A percentile compares a stretch with the other conserved stretches of the same genome.
Evolutionary conservation across 768 basidiomycete genomes (phyloP).

Genomic region (Lentinula aciculospora): DNA sequence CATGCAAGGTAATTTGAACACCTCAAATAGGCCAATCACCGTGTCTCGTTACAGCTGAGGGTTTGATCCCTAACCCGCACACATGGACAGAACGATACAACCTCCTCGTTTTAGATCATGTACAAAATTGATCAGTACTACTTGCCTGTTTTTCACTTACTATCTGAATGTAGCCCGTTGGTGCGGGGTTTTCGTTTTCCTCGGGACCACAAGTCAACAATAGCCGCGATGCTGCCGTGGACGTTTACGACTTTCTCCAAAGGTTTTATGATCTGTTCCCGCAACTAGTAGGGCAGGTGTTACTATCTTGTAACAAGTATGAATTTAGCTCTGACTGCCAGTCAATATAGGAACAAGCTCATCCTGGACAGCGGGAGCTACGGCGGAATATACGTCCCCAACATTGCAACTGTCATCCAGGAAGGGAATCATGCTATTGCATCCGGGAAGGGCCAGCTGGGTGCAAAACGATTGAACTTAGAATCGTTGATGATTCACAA

Average conservation of each 20-base stretch:
- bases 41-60: conserved; percentile 5
- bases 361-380: too few species aligned
- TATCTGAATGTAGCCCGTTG: conserved; percentile 19
- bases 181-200: conserved; percentile 26
- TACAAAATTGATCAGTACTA: conserved; percentile 2
- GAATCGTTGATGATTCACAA: conserved; percentile 12
- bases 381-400: conserved; percentile 27
- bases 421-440: conserved; percentile 22
- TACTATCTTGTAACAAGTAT: background rate
- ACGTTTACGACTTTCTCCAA: conserved; percentile 30
- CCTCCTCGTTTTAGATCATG: conserved; percentile 20
- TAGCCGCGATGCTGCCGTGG: conserved; percentile 22
- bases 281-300: too few species aligned
- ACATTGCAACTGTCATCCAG: conserved; percentile 30
- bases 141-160: background rate
- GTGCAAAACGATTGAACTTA: conserved; percentile 21
- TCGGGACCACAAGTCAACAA: conserved; percentile 23
- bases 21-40: background rate
- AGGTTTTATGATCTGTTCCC: conserved; percentile 25
- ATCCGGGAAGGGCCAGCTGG: conserved; percentile 12
- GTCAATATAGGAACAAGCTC: too few species aligned
- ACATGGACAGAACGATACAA: conserved; percentile 21
- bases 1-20: too few species aligned
- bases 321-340: too few species aligned
- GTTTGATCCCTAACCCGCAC: conserved; percentile 18